Percentiles rank a stretch among this genome's conserved stretches.
Conservation (phyloP, 345 rosid genomes). For the Murraya koenigii region DNA sequence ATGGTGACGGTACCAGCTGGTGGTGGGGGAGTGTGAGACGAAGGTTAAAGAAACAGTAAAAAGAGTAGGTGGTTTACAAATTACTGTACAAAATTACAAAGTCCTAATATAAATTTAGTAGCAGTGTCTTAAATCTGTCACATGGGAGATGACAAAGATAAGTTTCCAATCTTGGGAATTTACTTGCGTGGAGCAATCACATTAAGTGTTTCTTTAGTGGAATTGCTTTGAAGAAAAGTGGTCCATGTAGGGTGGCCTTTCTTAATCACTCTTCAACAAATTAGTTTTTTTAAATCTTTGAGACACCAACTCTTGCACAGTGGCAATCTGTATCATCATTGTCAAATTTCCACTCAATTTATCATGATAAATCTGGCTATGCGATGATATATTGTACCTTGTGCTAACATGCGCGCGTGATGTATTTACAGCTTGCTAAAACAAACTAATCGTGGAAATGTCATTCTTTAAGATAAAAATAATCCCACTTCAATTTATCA, state of each 20-base stretch:
- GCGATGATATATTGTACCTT: not conserved
- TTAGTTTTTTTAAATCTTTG: constrained; percentile 2
- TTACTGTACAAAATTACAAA: not conserved
- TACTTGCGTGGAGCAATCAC: not conserved
- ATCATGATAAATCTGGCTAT: not conserved
- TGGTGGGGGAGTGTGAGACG: not conserved
- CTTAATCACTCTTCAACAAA: constrained; percentile 36
- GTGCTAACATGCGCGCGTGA: too few species aligned
- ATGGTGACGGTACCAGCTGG: constrained; percentile 27
- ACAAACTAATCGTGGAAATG: not conserved
- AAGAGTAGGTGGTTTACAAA: not conserved
- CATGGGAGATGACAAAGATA: not conserved
- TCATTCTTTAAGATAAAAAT: not conserved
- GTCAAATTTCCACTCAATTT: constrained; percentile 7
- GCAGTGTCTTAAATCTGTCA: not conserved
- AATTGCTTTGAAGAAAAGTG: constrained; percentile 20
- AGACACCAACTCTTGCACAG: constrained; percentile 16
- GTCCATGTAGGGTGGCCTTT: constrained; percentile 40
- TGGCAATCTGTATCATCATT: constrained; percentile 24
- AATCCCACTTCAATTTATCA: too few species aligned
- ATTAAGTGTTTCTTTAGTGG: not conserved
- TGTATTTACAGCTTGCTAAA: not conserved
- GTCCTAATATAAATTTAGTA: too few species aligned
- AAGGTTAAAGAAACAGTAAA: not conserved
- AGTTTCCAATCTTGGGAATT: constrained; percentile 7